phyloP scores from a whole-genome alignment of 352 stramenopile species.

The Globisporangium splendens region DNA sequence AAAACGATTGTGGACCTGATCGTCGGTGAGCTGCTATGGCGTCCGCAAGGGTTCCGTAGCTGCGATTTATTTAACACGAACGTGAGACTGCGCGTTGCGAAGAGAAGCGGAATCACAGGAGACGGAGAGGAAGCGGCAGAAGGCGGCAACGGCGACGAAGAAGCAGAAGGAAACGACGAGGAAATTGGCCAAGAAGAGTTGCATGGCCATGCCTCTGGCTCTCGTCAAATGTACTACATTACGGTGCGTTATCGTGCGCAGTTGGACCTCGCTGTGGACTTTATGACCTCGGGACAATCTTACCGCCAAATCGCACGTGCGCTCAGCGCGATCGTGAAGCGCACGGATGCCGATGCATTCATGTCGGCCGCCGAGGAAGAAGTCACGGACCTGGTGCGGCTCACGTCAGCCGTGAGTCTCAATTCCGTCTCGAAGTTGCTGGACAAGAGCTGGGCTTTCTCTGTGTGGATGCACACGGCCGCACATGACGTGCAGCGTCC shows the following conservation, averaged over 20 bases:
- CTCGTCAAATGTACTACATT: slow-evolving; percentile 15
- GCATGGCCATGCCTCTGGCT: not conserved
- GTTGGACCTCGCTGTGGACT: slow-evolving; percentile 24
- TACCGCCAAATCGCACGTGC: slow-evolving; percentile 15
- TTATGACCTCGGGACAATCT: slow-evolving; percentile 18
- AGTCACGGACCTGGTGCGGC: slow-evolving; percentile 25
- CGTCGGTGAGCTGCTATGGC: slow-evolving; percentile 6
- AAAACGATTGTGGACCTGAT: slow-evolving; percentile 12
- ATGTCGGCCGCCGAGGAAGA: slow-evolving; percentile 14
- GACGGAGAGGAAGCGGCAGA: not conserved
- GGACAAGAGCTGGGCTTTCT: slow-evolving; percentile 42
- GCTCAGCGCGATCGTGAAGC: slow-evolving; percentile 17
- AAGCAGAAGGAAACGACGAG: not conserved
- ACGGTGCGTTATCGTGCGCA: slow-evolving; percentile 14
- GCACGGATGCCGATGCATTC: slow-evolving; percentile 15
- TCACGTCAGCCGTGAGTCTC: slow-evolving; percentile 40
- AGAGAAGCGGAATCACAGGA: not conserved
- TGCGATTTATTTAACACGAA: slow-evolving; percentile 7
- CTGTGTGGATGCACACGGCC: slow-evolving; percentile 29
- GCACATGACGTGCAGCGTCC: slow-evolving; percentile 24
- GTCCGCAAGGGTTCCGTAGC: not conserved
- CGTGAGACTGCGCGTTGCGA: not conserved
- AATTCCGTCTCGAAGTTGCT: slow-evolving; percentile 32
- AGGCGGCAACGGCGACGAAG: not conserved
- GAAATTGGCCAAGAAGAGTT: not conserved